phyloP scores from a whole-genome alignment of 2,329 filamentous ascomycete species.

The Chaetomiaceae sp. region DNA sequence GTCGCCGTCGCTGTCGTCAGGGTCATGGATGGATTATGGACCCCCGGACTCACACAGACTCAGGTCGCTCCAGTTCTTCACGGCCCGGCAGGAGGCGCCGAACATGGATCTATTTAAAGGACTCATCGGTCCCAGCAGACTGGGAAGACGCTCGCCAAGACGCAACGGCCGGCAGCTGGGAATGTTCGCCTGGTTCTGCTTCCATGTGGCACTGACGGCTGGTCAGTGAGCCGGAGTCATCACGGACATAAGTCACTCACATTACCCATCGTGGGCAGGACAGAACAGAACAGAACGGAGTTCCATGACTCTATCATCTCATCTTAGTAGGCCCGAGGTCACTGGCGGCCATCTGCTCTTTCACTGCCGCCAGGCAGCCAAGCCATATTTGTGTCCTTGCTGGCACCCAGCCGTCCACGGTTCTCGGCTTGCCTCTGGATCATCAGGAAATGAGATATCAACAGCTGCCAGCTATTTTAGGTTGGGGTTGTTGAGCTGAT shows the following conservation, averaged over 20 bases:
- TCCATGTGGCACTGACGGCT: neutral
- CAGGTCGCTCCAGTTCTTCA: neutral
- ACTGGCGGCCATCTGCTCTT: conserved; percentile 1
- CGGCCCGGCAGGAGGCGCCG: neutral
- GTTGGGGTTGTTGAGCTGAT: neutral
- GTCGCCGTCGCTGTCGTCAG: too few relatives aligned
- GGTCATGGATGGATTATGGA: too few relatives aligned
- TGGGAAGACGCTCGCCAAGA: conserved; percentile 10
- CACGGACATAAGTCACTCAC: neutral
- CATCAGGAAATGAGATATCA: neutral
- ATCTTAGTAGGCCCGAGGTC: neutral
- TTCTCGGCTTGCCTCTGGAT: neutral
- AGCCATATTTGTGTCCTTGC: neutral
- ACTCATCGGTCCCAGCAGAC: neutral
- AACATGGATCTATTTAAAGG: neutral
- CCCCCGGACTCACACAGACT: too few relatives aligned
- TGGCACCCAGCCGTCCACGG: neutral
- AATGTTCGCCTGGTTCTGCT: neutral
- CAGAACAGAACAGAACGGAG: too few relatives aligned
- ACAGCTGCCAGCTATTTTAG: neutral
- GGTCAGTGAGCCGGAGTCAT: neutral
- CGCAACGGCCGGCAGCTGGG: conserved; percentile 2
- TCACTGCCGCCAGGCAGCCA: conserved; percentile 3
- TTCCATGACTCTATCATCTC: neutral
- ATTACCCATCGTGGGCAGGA: too few relatives aligned